Percentiles rank a stretch among this genome's conserved stretches.
These are phyloP conservation scores for Botrytis squamosa DNA, from an alignment of 2,329 filamentous ascomycete species.

Conservation along the genomic window DNA sequence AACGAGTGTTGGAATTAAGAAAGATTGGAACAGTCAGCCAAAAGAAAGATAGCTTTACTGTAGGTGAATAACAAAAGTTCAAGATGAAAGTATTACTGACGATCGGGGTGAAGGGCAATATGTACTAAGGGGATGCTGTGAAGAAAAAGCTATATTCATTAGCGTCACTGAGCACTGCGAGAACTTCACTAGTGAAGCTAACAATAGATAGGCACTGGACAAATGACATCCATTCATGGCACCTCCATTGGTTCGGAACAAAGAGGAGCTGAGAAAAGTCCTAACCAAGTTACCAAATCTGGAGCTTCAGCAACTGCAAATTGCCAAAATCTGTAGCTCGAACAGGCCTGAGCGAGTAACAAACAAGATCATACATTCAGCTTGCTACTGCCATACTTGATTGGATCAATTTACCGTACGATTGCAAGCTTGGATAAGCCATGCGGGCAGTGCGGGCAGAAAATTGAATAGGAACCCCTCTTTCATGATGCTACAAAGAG, in stretches of 20 bases:
- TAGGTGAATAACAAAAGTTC: neutral
- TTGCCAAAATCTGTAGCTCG: neutral
- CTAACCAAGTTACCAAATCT: conserved; percentile 1
- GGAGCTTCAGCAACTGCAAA: conserved; percentile 5
- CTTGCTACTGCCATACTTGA: neutral
- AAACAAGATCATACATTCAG: neutral
- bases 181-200: neutral
- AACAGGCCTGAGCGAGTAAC: neutral
- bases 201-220: neutral
- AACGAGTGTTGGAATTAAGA: neutral
- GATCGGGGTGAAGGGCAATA: conserved; percentile 3
- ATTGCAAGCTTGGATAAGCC: neutral
- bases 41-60: conserved; percentile 1
- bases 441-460: neutral
- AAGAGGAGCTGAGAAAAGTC: conserved; percentile 4
- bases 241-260: neutral
- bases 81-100: neutral
- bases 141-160: neutral
- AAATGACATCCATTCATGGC: neutral
- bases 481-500: neutral
- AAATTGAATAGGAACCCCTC: neutral
- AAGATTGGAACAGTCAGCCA: neutral
- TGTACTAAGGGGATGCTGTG: neutral
- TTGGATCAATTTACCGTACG: neutral
- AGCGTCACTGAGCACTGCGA: neutral